Percentiles rank a stretch among this genome's conserved stretches.
Evolutionary conservation across 176 grass and related monocot species (phyloP).

Genomic region (Phragmites australis): DNA sequence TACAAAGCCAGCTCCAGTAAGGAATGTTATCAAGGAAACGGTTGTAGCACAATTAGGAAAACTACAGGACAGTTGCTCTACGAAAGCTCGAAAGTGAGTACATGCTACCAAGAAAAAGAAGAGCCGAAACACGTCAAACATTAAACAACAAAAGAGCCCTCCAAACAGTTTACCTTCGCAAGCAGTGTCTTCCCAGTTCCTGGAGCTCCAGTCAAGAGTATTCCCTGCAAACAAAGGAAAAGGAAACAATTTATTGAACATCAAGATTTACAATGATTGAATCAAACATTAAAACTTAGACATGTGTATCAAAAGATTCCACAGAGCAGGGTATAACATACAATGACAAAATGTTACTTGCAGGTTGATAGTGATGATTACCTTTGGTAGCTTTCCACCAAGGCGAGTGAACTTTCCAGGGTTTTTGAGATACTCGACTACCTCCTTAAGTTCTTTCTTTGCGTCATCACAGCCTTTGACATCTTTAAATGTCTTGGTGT

Average conservation of each 20-base stretch:
- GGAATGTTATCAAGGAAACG: constrained; percentile 22
- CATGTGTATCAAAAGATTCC: background rate
- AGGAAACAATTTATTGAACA: background rate
- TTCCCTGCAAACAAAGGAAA: constrained; percentile 60
- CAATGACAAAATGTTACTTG: constrained; percentile 11
- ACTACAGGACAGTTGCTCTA: background rate
- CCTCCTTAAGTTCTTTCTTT: constrained; percentile 97
- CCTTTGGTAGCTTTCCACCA: constrained; percentile 97
- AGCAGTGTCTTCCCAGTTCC: constrained; percentile 94
- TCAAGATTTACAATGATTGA: background rate
- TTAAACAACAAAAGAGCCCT: constrained; percentile 18
- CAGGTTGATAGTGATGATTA: constrained; percentile 40
- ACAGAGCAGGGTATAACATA: background rate
- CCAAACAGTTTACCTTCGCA: constrained; percentile 69
- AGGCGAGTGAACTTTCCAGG: constrained; percentile 96
- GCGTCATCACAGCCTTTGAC: constrained; percentile 99
- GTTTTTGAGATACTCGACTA: constrained; percentile 97
- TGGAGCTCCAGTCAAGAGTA: constrained; percentile 95
- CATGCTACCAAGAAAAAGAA: no score
- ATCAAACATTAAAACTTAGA: background rate
- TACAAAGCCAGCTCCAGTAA: constrained; percentile 36
- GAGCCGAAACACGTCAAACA: no score
- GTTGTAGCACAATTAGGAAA: background rate
- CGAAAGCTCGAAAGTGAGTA: background rate
- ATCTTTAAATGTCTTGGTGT: constrained; percentile 98